Evolutionary conservation across 1,139 yeast genomes (phyloP), one percentile per base, ranked within the genome.

Genomic region (Martiniozyma asiatica): DNA sequence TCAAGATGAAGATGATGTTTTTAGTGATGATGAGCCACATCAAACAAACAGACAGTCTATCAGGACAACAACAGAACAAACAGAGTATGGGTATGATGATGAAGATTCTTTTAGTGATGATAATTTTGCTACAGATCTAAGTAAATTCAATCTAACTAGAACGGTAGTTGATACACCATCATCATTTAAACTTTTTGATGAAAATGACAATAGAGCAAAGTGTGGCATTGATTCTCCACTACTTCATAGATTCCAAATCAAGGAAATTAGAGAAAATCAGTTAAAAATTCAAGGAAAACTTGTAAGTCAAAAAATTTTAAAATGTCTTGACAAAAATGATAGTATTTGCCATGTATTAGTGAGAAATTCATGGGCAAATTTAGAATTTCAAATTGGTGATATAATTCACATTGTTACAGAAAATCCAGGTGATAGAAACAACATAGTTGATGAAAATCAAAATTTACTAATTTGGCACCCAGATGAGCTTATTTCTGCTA

Each of bases 401-500:
- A 60, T 78, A 0, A 58, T 79, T 10, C 81, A 79, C 50, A 52
- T 78, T 3, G 61, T 78, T n/a, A 39, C 42, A 3, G 39, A 36
- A 6, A 24, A 36, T 6, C 55, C 66, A 7, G 61, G 65, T 2
- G 37, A 25, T 4, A 59, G 63, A 32, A 55, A 63, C 8, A 52
- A 52, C 24, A 38, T 61, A 8, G 65, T 80, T 4, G 82, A 79
- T 38, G 53, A 58, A 22, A 71, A 70, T 36, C 55, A 64, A 19
- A 74, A 79, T 42, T 51, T 85, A 16, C 53, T 87, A 22, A 65
- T 89, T 15, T 66, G 92, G 65, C 72, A 81, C 42, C 98, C 98
- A 0, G 98, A 89, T 48, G 56, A 70, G 2, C 56, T 89, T 10
- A 59, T 89, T 1, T 71, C 95, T 0, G 85, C 94, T 4, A 89